Conservation (phyloP, 441 rosid species). For the Cnidoscolus chayamansa region DNA sequence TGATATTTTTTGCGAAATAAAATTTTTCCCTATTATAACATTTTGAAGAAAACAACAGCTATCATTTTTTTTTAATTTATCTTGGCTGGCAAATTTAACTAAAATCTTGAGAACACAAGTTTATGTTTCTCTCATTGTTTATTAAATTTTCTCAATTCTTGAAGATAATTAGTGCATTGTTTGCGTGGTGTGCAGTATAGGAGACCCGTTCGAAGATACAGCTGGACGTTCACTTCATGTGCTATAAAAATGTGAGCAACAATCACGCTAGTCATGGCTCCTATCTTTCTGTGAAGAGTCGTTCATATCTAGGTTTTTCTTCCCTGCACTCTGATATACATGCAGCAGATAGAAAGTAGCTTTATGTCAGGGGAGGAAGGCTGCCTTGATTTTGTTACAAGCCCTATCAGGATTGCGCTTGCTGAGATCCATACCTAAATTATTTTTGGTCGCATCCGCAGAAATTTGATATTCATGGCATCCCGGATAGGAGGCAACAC, state of each 20-base stretch:
- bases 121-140: neutral
- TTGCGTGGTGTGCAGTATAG: constrained; percentile 58
- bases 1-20: too few species aligned
- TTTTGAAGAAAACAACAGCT: too few species aligned
- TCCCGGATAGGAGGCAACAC: too few species aligned
- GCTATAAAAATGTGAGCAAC: constrained; percentile 97
- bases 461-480: neutral
- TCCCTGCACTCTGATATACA: constrained; percentile 18
- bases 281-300: constrained; percentile 49
- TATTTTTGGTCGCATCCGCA: neutral
- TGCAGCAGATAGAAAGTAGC: neutral
- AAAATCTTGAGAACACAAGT: neutral
- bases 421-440: neutral
- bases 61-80: too few species aligned
- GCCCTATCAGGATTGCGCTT: neutral
- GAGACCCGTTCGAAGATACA: constrained; percentile 98
- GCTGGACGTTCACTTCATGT: constrained; percentile 97
- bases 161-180: neutral
- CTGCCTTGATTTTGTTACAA: neutral
- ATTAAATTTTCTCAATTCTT: neutral
- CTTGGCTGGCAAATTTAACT: neutral
- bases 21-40: too few species aligned
- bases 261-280: constrained; percentile 80
- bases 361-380: neutral
- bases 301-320: constrained; percentile 20